Base-by-base conservation (phyloP, 1,139 yeast species). In the Candida pseudoviswanathii region DNA sequence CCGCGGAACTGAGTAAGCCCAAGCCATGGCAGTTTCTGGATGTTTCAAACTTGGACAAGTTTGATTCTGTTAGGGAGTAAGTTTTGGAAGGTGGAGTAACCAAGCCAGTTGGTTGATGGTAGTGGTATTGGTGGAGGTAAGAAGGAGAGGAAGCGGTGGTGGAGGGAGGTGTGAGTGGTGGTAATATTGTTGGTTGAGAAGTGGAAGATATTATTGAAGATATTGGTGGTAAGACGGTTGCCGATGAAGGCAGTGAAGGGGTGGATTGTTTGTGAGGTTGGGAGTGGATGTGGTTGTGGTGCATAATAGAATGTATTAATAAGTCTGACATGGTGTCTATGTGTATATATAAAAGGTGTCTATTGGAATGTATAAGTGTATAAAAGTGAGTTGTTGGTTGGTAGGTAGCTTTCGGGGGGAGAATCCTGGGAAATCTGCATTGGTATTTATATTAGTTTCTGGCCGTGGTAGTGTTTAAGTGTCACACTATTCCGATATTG, bases 231-330 rank as follows among this genome's bases (percentile, higher is more conserved):
- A 52, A 50, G 2, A 45, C 30, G 4, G 51, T 46, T 22, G 27
- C 27, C 34, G 25, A 50, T 26, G 9, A 16, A 21, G 36, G 43
- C 10, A 42, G 36, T 29, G 16, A 16, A 16, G 16, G 16, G 16
- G 16, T 16, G 16, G 16, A 16, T 16, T 16, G 16, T 16, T 16
- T 16, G 16, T 16, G 16, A 16, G 16, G 16, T 16, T 16, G 16
- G 16, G 16, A 16, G 16, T 16, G 16, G 16, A 16, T 25, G 27
- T 11, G 16, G 46, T 39, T 45, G 21, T 56, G 54, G 52, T 65
- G 62, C 73, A 69, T 70, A 38, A 71, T 70, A 24, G 75, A 70
- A 51, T 71, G 70, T 48, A 67, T 57, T 56, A 70, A 61, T 54
- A 71, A 63, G 52, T 66, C 70, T 22, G 56, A 51, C 57, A 54